These are phyloP conservation scores for Mediolabrus comicus DNA, from an alignment of 108 stramenopile species.

Conservation along the genomic window DNA sequence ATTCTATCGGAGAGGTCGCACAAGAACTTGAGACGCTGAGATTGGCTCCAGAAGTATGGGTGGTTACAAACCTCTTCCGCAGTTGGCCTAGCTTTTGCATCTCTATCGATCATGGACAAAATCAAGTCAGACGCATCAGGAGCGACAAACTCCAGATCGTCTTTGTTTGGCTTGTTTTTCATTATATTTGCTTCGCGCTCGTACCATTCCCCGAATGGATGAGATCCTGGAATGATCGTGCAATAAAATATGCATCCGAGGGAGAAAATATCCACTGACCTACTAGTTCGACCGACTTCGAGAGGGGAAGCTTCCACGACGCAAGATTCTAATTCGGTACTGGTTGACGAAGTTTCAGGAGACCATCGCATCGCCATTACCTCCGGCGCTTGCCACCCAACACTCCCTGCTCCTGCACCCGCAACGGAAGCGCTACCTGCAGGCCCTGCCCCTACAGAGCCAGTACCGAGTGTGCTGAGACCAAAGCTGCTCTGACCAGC, in stretches of 20 bases:
- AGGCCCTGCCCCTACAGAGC: conserved; percentile 53
- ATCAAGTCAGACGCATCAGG: conserved; percentile 87
- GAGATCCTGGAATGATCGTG: conserved; percentile 82
- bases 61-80: conserved; percentile 88
- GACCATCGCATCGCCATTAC: conserved; percentile 83
- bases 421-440: conserved; percentile 51
- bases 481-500: conserved; percentile 90
- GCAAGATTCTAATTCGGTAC: conserved; percentile 30
- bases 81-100: conserved; percentile 82
- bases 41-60: conserved; percentile 90
- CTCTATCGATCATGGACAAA: conserved; percentile 72
- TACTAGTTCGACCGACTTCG: conserved; percentile 63
- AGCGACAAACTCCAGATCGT: conserved; percentile 62
- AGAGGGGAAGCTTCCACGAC: conserved; percentile 49
- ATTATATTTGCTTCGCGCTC: conserved; percentile 96
- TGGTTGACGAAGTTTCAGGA: conserved; percentile 55
- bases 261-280: conserved; percentile 93
- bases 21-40: conserved; percentile 82
- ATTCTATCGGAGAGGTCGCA: conserved; percentile 90
- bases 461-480: conserved; percentile 69
- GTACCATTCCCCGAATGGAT: conserved; percentile 96
- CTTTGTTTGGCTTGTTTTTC: conserved; percentile 69
- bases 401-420: conserved; percentile 86
- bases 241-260: conserved; percentile 97
- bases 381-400: conserved; percentile 98